Evolutionary conservation across 768 basidiomycete genomes (phyloP), one percentile per base, ranked within the genome.

Genomic region (Hebeloma cylindrosporum): DNA sequence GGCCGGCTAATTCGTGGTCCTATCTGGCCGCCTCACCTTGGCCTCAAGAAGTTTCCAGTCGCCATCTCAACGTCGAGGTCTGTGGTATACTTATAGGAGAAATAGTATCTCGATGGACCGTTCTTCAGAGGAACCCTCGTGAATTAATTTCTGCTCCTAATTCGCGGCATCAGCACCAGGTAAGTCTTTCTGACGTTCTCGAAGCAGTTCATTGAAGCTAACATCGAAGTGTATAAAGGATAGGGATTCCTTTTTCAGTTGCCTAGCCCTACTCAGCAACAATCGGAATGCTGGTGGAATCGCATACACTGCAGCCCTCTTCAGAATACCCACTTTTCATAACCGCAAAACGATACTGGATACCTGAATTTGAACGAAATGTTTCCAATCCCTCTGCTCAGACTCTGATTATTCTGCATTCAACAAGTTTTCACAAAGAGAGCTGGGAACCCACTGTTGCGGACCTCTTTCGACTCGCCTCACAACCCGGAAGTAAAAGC

Each of bases 361-460:
- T 66, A 20, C 59, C 70, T 2, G 66, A 67, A 21, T 64, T 72
- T 40, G 69, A 69, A 18, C 13, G 42, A 1, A 54, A 73, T 42
- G 52, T 54, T 33, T 41, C 53, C 6, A 66, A 75, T 53, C 66
- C 65, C 5, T 63, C 72, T 26, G 80, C 74, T 4, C 57, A 77
- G 47, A 84, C 83, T 0, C 66, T 85, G 25, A 64, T 85, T 22
- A 56, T 83, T n/a, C 64, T 84, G 2, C 84, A 86, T 58, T 78
- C 82, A 3, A 85, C 84, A 2, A 82, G 83, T 59, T 86, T 83
- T 54, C 83, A 84, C 65, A 85, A 85, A 59, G 84, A 87, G 63
- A 80, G 77, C 2, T 86, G 81, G 82, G 80, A 83, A 50, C 81
- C 84, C 1, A 72, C 76, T 3, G 51, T 86, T 10, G 68, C 70